Base-by-base conservation (phyloP, 805 yeast genomes). In the Wilhelminamyces savonicus region DNA sequence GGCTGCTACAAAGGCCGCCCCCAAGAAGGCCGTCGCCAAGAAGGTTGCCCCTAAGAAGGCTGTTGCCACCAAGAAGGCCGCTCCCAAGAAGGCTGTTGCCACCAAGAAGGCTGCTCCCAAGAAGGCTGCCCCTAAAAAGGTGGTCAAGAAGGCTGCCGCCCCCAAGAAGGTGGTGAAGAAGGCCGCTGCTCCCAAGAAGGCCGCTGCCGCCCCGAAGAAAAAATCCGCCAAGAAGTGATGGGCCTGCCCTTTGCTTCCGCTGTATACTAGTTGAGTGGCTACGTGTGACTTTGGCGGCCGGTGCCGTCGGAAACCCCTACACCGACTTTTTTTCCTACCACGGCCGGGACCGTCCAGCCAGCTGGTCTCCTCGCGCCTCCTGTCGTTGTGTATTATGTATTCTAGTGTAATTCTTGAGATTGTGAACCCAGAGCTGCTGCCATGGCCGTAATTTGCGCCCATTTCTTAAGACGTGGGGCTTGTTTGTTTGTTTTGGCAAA, bases 61-160 rank as follows among this genome's bases (percentile, higher is more conserved):
- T 19, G 44, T 50, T 21, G 40, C 51, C 15, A 46, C 48, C 40
- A 52, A 48, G 48, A 49, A 51, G 43, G 43, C 51, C 26, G 48
- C 48, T 14, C 54, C 61, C 16, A 54, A 52, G 33, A 44, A n/a
- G n/a, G n/a, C 54, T 13, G 21, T 28, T 9, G 17, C 23, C 20
- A 14, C 51, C 25, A 63, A 62, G 50, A 54, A 48, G 39, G 43
- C 58, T 23, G 49, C 56, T 24, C 36, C 54, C 9, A 35, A 40
- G 24, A 36, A 32, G 24, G 36, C 26, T 13, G 27, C 16, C 7
- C 14, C 27, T 6, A 21, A 18, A 13, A 22, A 19, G 21, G 11
- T 27, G 4, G 12, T n/a, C 18, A 54, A 48, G 49, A 57, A 55
- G 32, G 30, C 29, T 39, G 36, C 48, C 34, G 61, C 54, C 21